A percentile compares a stretch with the other conserved stretches of the same genome.
Evolutionary conservation across 225 moss, liverwort and hornwort genomes (phyloP).

Genomic region (Bryum argenteum): DNA sequence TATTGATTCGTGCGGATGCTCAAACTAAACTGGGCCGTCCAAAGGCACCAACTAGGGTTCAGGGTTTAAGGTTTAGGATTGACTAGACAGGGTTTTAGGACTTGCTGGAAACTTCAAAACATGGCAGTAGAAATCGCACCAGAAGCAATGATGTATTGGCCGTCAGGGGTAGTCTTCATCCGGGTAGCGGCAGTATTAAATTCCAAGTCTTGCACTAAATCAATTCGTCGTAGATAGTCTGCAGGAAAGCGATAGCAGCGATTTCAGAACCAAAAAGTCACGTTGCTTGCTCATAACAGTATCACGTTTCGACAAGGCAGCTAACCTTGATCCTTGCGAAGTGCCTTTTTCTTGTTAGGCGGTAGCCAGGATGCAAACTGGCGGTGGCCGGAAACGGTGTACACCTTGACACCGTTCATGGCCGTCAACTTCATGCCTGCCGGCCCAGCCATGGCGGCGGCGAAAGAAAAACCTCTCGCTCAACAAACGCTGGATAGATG

Average conservation of each 20-base stretch:
- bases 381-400: conserved; percentile 77
- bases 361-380: conserved; percentile 85
- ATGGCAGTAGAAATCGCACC: conserved; percentile 34
- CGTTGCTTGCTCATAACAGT: too few relatives aligned
- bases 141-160: conserved; percentile 85
- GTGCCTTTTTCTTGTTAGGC: conserved; percentile 62
- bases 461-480: background rate
- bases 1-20: too few relatives aligned
- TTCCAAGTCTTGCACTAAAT: conserved; percentile 83
- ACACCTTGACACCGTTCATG: conserved; percentile 92
- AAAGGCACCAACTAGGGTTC: background rate
- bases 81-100: background rate
- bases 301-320: background rate
- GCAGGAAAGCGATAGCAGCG: background rate
- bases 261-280: background rate
- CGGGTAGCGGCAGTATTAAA: conserved; percentile 90
- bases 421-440: conserved; percentile 73
- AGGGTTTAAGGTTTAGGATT: background rate
- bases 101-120: conserved; percentile 17
- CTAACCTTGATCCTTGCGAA: conserved; percentile 76
- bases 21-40: too few relatives aligned
- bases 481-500: background rate
- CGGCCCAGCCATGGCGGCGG: conserved; percentile 44
- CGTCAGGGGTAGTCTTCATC: conserved; percentile 84
- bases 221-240: conserved; percentile 82